A percentile compares a stretch with the other conserved stretches of the same genome.
These are phyloP conservation scores for Meyerozyma elateridarum DNA, from an alignment of 1,139 yeast genomes.

Conservation along the genomic window DNA sequence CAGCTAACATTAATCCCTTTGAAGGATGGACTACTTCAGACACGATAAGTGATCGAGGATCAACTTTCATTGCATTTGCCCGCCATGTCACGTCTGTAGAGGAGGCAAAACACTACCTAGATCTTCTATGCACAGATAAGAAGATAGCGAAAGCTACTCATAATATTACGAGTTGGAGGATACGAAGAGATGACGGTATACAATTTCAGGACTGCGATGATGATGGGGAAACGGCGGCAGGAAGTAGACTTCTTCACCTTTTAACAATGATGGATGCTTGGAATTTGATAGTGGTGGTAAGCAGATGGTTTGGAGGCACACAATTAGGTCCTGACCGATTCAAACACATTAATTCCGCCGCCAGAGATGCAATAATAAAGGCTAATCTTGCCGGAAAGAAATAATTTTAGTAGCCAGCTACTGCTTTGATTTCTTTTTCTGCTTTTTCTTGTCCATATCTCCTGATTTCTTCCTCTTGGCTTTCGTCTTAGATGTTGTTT, in stretches of 20 bases:
- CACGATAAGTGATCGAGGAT: slow-evolving; percentile 75
- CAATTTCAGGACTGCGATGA: slow-evolving; percentile 85
- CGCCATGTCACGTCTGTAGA: slow-evolving; percentile 54
- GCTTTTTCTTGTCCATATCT: slow-evolving; percentile 27
- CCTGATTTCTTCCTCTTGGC: background rate
- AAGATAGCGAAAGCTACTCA: slow-evolving; percentile 69
- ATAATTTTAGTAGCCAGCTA: slow-evolving; percentile 11
- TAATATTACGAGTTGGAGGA: slow-evolving; percentile 84
- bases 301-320: slow-evolving; percentile 92
- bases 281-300: slow-evolving; percentile 83
- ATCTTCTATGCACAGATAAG: slow-evolving; percentile 53
- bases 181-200: slow-evolving; percentile 48
- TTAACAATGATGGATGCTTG: slow-evolving; percentile 76
- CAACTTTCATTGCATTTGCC: slow-evolving; percentile 80
- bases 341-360: slow-evolving; percentile 85
- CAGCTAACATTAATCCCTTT: slow-evolving; percentile 48
- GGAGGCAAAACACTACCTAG: slow-evolving; percentile 56
- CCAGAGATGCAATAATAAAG: slow-evolving; percentile 73
- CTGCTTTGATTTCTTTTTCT: slow-evolving; percentile 9
- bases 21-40: slow-evolving; percentile 75
- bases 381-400: slow-evolving; percentile 46
- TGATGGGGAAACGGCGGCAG: slow-evolving; percentile 97
- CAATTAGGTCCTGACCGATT: slow-evolving; percentile 92
- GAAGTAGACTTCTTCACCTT: slow-evolving; percentile 78
- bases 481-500: slow-evolving; percentile 19